These are phyloP conservation scores for Aspergillus niger DNA, from an alignment of 2,329 filamentous ascomycete species.

Conservation along the genomic window DNA sequence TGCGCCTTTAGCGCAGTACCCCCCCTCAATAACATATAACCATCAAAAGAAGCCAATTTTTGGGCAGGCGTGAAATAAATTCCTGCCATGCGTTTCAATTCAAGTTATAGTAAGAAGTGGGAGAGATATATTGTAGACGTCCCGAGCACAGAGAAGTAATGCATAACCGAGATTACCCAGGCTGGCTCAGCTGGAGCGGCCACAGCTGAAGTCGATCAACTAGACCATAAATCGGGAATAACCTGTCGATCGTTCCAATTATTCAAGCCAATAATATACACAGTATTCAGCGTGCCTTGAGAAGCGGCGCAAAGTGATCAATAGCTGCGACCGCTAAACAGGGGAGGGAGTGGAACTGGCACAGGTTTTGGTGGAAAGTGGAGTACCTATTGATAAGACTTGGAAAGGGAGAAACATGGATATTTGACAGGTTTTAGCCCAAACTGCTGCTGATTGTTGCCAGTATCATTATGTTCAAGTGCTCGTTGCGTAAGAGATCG, in stretches of 20 bases:
- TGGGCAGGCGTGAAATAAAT: not conserved
- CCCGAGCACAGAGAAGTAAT: not conserved
- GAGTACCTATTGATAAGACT: not conserved
- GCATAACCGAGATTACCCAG: not conserved
- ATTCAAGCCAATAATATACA: not conserved
- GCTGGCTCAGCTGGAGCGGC: not conserved
- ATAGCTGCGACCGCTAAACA: not conserved
- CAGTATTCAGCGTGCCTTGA: not conserved
- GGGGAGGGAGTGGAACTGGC: not conserved
- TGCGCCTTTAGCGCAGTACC: not conserved
- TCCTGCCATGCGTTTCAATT: not conserved
- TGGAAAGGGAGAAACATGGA: not conserved
- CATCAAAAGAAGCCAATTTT: not conserved
- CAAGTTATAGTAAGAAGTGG: not conserved
- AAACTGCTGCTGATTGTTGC: not conserved
- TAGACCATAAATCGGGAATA: not conserved
- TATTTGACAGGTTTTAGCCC: not conserved
- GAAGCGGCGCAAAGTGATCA: not conserved
- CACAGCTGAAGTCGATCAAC: not conserved
- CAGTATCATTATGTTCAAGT: not conserved
- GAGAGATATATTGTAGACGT: not conserved
- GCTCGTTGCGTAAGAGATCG: not conserved
- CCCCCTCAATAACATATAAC: not conserved
- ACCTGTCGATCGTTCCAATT: not conserved
- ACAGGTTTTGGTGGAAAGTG: not conserved